Percentiles rank a stretch among this genome's conserved stretches.
These are phyloP conservation scores for Auxenochlorella pyrenoidosa DNA, from an alignment of 139 green algal genomes.

Conservation along the genomic window DNA sequence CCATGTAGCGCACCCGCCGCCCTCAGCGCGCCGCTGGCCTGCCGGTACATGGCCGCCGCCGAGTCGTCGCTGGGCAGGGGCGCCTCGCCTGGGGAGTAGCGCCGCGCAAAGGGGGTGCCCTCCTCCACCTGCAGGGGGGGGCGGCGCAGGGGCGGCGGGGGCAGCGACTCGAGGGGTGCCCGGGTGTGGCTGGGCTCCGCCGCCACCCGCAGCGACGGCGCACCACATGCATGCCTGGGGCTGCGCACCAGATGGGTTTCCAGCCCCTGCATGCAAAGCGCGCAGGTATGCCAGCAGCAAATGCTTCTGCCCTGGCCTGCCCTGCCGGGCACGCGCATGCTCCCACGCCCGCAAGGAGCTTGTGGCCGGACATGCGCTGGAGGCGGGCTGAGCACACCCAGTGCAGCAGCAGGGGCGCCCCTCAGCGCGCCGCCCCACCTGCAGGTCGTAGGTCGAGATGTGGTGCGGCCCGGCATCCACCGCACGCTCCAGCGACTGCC, in stretches of 20 bases:
- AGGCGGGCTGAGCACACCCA: too few species aligned
- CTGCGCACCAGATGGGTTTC: too few species aligned
- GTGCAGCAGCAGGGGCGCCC: too few species aligned
- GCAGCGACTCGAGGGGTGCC: neutral
- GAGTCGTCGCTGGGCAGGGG: conserved; percentile 74
- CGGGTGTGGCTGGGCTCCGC: too few species aligned
- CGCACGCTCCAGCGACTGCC: conserved; percentile 67
- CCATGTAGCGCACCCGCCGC: neutral
- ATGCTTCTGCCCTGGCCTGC: too few species aligned
- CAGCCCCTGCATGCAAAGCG: too few species aligned
- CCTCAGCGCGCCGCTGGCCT: conserved; percentile 65
- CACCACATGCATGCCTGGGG: neutral
- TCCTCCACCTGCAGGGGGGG: conserved; percentile 80
- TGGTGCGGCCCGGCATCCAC: conserved; percentile 77
- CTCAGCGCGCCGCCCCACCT: conserved; percentile 68
- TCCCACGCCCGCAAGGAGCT: too few species aligned
- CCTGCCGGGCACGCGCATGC: too few species aligned
- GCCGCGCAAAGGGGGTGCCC: conserved; percentile 88
- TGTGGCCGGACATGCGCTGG: too few species aligned
- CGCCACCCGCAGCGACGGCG: too few species aligned
- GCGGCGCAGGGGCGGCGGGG: neutral
- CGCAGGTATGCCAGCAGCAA: too few species aligned
- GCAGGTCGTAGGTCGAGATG: conserved; percentile 96
- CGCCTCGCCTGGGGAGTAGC: conserved; percentile 67
- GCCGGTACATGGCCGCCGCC: conserved; percentile 82